Percentiles rank a stretch among this genome's conserved stretches.
Conservation (phyloP, 2,329 filamentous ascomycete species). For the Trichoderma lentiforme region DNA sequence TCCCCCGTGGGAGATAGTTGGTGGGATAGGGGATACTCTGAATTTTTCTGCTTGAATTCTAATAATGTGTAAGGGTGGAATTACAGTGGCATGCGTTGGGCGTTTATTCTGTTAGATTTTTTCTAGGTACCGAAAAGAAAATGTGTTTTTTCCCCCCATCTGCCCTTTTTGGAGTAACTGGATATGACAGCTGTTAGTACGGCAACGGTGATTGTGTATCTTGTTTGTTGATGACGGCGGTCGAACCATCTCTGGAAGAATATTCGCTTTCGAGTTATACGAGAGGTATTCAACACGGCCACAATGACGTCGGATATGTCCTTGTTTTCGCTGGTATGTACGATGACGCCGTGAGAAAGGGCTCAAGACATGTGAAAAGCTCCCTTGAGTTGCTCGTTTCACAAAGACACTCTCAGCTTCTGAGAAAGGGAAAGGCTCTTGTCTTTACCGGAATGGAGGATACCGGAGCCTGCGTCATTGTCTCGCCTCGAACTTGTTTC, state of each 20-base stretch:
- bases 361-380: not conserved
- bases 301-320: not conserved
- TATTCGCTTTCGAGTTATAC: not conserved
- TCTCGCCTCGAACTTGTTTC: not conserved
- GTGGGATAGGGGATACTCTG: not conserved
- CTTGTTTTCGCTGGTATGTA: not conserved
- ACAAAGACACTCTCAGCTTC: not conserved
- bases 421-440: not conserved
- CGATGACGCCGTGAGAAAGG: not conserved
- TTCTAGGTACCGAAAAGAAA: not conserved
- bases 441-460: not conserved
- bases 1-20: too few species aligned
- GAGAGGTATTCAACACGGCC: not conserved
- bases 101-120: conserved; percentile 9
- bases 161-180: not conserved
- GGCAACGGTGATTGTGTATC: not conserved
- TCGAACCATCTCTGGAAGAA: not conserved
- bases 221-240: not conserved
- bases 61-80: conserved; percentile 14
- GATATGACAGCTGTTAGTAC: not conserved
- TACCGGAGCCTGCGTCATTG: not conserved
- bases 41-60: not conserved
- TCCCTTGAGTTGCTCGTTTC: not conserved
- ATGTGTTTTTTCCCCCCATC: not conserved
- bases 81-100: conserved; percentile 13